Evolutionary conservation across 306 rosid genomes (phyloP).

Genomic region (Canavalia ensiformis): DNA sequence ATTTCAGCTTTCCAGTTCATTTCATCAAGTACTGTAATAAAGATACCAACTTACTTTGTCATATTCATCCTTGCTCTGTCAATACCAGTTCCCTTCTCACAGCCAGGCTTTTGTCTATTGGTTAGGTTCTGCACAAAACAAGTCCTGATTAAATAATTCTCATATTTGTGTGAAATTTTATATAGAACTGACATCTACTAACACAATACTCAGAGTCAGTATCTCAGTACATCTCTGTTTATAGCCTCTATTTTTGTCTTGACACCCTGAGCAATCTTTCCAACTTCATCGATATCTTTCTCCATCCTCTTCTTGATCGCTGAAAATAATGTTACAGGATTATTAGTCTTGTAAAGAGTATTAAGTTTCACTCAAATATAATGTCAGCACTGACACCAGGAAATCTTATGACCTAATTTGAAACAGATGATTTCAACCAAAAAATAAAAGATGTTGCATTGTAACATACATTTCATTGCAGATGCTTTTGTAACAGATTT

Average conservation of each 20-base stretch:
- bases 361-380: conserved; percentile 16
- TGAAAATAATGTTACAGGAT: conserved; percentile 54
- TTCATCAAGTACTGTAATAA: conserved; percentile 25
- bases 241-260: conserved; percentile 86
- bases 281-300: conserved; percentile 96
- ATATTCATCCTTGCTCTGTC: conserved; percentile 95
- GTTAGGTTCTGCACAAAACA: conserved; percentile 72
- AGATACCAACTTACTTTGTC: conserved; percentile 75
- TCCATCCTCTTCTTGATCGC: conserved; percentile 98
- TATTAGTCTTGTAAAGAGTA: conserved; percentile 18
- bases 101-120: conserved; percentile 90
- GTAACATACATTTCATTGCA: conserved; percentile 80
- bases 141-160: conserved; percentile 35
- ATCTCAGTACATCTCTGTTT: conserved; percentile 77
- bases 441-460: conserved; percentile 12
- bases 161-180: conserved; percentile 6
- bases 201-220: conserved; percentile 35
- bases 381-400: neutral
- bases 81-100: conserved; percentile 90
- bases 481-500: conserved; percentile 93
- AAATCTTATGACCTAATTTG: conserved; percentile 11
- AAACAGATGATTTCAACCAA: conserved; percentile 27
- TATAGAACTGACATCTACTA: conserved; percentile 28
- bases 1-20: conserved; percentile 41
- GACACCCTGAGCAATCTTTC: conserved; percentile 85